These are phyloP conservation scores for Suhomyces terraborum DNA, from an alignment of 1,139 yeast genomes.

Conservation along the genomic window DNA sequence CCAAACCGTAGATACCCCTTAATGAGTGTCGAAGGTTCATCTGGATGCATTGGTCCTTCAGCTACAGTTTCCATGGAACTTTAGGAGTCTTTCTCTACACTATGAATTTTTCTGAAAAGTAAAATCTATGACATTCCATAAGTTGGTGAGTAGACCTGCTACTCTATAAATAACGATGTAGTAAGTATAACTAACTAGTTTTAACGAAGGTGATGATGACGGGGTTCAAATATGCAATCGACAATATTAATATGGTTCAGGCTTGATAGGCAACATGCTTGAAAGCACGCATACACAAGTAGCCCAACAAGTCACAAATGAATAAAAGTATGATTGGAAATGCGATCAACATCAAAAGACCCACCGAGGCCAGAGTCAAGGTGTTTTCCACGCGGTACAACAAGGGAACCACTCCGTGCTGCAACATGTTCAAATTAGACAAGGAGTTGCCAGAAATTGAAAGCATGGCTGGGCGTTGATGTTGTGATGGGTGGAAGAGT, in stretches of 20 bases:
- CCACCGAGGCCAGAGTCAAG: conserved; percentile 11
- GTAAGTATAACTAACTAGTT: background rate
- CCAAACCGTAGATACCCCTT: too few species aligned
- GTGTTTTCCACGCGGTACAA: conserved; percentile 10
- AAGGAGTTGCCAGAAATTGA: conserved; percentile 6
- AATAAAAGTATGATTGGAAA: conserved; percentile 11
- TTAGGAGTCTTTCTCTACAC: background rate
- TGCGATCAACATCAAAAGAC: conserved; percentile 13
- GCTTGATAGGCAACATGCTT: conserved; percentile 9
- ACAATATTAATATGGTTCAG: background rate
- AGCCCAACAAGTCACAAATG: conserved; percentile 13
- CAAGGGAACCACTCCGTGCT: conserved; percentile 9
- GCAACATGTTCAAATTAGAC: conserved; percentile 8
- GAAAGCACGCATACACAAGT: conserved; percentile 14
- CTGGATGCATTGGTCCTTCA: too few species aligned
- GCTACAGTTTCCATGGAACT: too few species aligned
- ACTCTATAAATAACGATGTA: conserved; percentile 3
- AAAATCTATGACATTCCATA: background rate
- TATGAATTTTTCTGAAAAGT: background rate
- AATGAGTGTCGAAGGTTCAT: too few species aligned
- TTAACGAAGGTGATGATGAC: background rate
- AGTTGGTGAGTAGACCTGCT: conserved; percentile 3
- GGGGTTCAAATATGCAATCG: too few species aligned
- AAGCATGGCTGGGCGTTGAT: conserved; percentile 2
- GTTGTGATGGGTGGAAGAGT: background rate